Conservation (phyloP, 371 early-diverging fungal species). For the Mucor irregularis region DNA sequence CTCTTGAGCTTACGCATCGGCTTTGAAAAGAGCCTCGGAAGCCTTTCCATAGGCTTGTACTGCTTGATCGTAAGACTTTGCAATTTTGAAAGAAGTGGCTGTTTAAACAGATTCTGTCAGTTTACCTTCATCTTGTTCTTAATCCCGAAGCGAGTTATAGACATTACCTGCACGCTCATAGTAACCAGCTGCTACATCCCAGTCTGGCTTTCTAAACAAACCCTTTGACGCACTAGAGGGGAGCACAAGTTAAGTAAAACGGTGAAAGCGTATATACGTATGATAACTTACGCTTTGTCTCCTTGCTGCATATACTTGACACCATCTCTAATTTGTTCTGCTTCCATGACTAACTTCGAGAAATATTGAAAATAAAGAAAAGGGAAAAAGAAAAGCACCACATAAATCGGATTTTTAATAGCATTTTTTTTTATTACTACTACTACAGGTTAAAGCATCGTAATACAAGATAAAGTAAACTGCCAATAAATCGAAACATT, state of each 20-base stretch:
- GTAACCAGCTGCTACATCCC: slow-evolving; percentile 82
- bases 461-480: slow-evolving; percentile 46
- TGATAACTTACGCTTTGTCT: slow-evolving; percentile 58
- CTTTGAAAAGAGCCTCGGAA: slow-evolving; percentile 73
- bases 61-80: slow-evolving; percentile 75
- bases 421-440: neutral
- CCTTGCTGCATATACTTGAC: slow-evolving; percentile 67
- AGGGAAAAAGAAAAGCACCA: neutral
- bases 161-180: slow-evolving; percentile 82
- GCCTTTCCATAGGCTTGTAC: slow-evolving; percentile 75
- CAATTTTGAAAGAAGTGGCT: slow-evolving; percentile 76
- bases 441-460: slow-evolving; percentile 24
- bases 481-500: slow-evolving; percentile 78
- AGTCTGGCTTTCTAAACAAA: slow-evolving; percentile 84
- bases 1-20: slow-evolving; percentile 55
- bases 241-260: too few species aligned
- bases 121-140: neutral
- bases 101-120: neutral
- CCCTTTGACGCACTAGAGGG: slow-evolving; percentile 71
- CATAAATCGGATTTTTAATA: too few species aligned
- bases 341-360: slow-evolving; percentile 49
- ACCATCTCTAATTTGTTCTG: slow-evolving; percentile 59
- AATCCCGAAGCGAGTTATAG: neutral
- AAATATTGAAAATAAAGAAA: neutral
- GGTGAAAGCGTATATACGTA: neutral